Base-by-base conservation (phyloP, 2,329 filamentous ascomycete genomes). In the Pleurostoma richardsiae region DNA sequence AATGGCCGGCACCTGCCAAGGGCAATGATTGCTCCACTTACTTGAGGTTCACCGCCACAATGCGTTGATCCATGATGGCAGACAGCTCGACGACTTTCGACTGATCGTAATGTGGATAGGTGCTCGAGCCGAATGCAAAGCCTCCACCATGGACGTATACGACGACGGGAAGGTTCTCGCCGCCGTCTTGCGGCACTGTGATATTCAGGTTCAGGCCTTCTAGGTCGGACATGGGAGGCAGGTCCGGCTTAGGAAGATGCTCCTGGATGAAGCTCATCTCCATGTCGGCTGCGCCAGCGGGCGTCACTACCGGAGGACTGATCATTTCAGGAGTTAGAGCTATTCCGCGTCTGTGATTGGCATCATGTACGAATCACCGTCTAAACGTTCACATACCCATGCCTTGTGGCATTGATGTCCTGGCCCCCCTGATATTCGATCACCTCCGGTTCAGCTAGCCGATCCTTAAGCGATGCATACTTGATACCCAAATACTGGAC, bases 11-110 rank as follows among this genome's bases (percentile, higher is more conserved):
- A 19, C 67, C 55, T 82, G 79, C 82, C 77, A 60, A 71, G 26
- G 68, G 65, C 39, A 69, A 76, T 8, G 65, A 66, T 44, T 41
- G 49, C 44, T 44, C 60, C 49, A 56, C 58, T 52, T 78, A 79
- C 50, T 79, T 71, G 38, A 78, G 73, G 3, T 67, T 57, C 26
- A 79, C 71, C 10, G 59, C 65, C 38, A 79, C 58, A 45, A 78
- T 50, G 67, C 67, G 38, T 71, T 70, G 42, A 78, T 72, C 65
- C 73, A 55, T 61, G 58, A 36, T 36, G 33, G 33, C 33, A 8
- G 33, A 36, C 8, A 36, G 33, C 33, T 36, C 33, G 33, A 36
- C 33, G 33, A 36, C 33, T 36, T 36, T 30, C 62, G 70, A 39
- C 46, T 51, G 29, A 62, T 64, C 59, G 40, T 61, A 57, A 30